Evolutionary conservation across 2,329 filamentous ascomycete genomes (phyloP).

Genomic region (Fusarium sp.): DNA sequence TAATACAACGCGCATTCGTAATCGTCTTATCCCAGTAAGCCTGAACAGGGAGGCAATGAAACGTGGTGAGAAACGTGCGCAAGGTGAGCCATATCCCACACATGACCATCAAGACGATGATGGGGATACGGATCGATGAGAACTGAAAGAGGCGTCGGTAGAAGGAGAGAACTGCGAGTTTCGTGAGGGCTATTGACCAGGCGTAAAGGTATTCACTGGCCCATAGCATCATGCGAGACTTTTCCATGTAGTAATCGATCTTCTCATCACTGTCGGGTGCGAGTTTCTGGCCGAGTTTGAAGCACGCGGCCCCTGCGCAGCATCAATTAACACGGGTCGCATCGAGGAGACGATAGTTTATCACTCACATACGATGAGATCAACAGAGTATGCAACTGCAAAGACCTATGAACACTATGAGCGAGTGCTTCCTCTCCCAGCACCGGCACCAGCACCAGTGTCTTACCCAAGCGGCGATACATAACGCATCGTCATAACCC

Average conservation of each 20-base stretch:
- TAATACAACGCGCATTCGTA: conserved; percentile 7
- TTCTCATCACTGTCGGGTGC: conserved; percentile 4
- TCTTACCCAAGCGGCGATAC: conserved; percentile 32
- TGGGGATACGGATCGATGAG: conserved; percentile 43
- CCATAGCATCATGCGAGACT: conserved; percentile 28
- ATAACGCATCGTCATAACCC: conserved; percentile 34
- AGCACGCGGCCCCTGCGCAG: conserved; percentile 20
- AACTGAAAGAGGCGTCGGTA: conserved; percentile 46
- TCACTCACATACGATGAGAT: conserved; percentile 30
- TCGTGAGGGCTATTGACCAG: conserved; percentile 44
- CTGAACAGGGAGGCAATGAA: conserved; percentile 31
- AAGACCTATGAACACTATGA: conserved; percentile 14
- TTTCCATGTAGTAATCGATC: conserved; percentile 25
- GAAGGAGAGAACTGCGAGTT: conserved; percentile 45
- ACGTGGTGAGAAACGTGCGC: conserved; percentile 33
- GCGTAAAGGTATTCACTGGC: conserved; percentile 37
- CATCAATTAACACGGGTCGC: neutral
- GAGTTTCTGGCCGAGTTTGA: conserved; percentile 27
- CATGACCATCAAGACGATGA: conserved; percentile 38
- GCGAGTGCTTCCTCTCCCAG: neutral
- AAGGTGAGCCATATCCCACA: conserved; percentile 44
- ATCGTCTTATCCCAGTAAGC: conserved; percentile 33
- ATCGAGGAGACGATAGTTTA: neutral
- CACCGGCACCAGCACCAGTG: neutral
- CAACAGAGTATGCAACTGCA: conserved; percentile 23